These are phyloP conservation scores for Cephaloascus albidus DNA, from an alignment of 805 yeast species.

Conservation along the genomic window DNA sequence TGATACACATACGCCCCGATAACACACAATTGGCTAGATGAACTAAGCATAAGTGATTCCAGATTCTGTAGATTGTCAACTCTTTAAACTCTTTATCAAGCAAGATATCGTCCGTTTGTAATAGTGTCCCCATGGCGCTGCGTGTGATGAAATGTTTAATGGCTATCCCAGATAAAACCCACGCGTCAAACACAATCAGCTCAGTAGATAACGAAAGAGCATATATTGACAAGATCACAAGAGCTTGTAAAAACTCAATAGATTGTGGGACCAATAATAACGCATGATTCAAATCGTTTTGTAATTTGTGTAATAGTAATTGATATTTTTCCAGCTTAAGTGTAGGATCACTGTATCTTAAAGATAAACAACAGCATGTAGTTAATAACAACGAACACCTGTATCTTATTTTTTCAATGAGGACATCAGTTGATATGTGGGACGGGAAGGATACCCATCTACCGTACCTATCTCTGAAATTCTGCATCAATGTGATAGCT, in stretches of 20 bases:
- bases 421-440: conserved; percentile 31
- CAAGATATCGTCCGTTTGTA: conserved; percentile 6
- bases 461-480: conserved; percentile 60
- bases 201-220: conserved; percentile 51
- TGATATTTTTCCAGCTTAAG: conserved; percentile 32
- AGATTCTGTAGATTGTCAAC: conserved; percentile 50
- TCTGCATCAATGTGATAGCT: conserved; percentile 39
- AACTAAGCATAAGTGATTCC: conserved; percentile 63
- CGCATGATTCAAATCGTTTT: conserved; percentile 37
- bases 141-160: conserved; percentile 51
- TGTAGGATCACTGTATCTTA: conserved; percentile 37
- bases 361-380: conserved; percentile 52
- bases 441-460: conserved; percentile 72
- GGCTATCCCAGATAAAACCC: conserved; percentile 61
- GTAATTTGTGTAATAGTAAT: conserved; percentile 34
- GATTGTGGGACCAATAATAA: conserved; percentile 32
- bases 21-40: conserved; percentile 60
- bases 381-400: conserved; percentile 59
- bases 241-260: conserved; percentile 58
- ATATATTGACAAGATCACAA: conserved; percentile 58
- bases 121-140: conserved; percentile 33
- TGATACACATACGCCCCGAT: conserved; percentile 54
- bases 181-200: conserved; percentile 50
- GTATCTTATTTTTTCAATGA: conserved; percentile 37
- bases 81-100: conserved; percentile 36